Conservation (phyloP, 2,329 filamentous ascomycete species). For the Beauveria rudraprayagi region DNA sequence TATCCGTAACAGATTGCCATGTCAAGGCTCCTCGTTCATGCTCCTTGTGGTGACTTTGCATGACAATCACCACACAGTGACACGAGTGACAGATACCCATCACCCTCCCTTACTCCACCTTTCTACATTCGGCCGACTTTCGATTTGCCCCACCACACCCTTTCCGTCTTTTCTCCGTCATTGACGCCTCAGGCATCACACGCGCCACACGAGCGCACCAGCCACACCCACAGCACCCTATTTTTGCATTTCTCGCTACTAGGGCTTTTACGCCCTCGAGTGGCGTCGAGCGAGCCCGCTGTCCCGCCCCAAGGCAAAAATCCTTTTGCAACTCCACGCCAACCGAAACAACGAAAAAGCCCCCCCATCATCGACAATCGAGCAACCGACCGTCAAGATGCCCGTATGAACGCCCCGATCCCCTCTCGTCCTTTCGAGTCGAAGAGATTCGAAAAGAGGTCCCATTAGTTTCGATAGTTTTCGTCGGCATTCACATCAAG, state of each 20-base stretch:
- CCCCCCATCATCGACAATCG: conserved; percentile 24
- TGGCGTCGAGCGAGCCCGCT: conserved; percentile 14
- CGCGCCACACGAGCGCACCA: conserved; percentile 8
- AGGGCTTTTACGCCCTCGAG: conserved; percentile 31
- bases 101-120: too few species aligned
- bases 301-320: conserved; percentile 22
- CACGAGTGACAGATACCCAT: background rate
- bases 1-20: background rate
- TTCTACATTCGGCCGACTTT: background rate
- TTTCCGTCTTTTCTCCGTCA: background rate
- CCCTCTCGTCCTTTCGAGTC: background rate
- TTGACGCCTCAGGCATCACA: conserved; percentile 15
- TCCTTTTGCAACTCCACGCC: conserved; percentile 23
- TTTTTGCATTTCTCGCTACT: conserved; percentile 17
- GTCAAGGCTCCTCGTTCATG: background rate
- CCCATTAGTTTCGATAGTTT: background rate
- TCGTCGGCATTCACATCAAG: background rate
- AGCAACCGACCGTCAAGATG: conserved; percentile 32
- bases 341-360: conserved; percentile 12
- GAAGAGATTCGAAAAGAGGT: background rate
- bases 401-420: conserved; percentile 26
- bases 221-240: conserved; percentile 10
- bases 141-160: conserved; percentile 1
- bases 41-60: background rate
- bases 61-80: background rate